phyloP scores from a whole-genome alignment of 352 stramenopile species.

The Pythium insidiosum region DNA sequence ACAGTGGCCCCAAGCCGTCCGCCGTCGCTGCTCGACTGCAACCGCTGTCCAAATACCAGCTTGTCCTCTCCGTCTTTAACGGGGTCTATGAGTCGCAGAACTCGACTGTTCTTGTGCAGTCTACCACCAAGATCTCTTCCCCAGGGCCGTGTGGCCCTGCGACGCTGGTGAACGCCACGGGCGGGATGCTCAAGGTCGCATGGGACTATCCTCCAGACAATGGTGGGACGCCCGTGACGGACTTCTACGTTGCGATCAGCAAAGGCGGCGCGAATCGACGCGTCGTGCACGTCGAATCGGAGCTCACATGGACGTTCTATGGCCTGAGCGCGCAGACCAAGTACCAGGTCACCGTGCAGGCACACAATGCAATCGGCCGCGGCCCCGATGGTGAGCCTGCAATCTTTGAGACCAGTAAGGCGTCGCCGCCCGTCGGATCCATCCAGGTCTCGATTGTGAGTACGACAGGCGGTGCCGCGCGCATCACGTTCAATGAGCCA shows the following conservation, averaged over 20 bases:
- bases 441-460: constrained; percentile 15
- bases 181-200: constrained; percentile 29
- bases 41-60: constrained; percentile 32
- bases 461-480: constrained; percentile 29
- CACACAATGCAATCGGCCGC: constrained; percentile 29
- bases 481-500: constrained; percentile 22
- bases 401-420: constrained; percentile 17
- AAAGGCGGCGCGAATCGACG: too few species aligned
- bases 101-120: constrained; percentile 18
- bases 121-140: constrained; percentile 35
- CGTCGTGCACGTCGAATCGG: too few species aligned
- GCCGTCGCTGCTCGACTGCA: constrained; percentile 48
- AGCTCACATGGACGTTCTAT: too few species aligned
- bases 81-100: constrained; percentile 31
- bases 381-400: constrained; percentile 20
- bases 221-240: constrained; percentile 31
- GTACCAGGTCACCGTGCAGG: constrained; percentile 47
- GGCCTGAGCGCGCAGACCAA: constrained; percentile 24
- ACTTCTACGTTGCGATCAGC: constrained; percentile 37
- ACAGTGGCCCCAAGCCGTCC: constrained; percentile 26
- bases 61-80: constrained; percentile 43
- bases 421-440: constrained; percentile 21
- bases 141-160: constrained; percentile 31
- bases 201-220: constrained; percentile 44
- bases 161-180: constrained; percentile 11